Conservation (phyloP, 2,329 filamentous ascomycete species). For the Cladobotryum mycophilum region DNA sequence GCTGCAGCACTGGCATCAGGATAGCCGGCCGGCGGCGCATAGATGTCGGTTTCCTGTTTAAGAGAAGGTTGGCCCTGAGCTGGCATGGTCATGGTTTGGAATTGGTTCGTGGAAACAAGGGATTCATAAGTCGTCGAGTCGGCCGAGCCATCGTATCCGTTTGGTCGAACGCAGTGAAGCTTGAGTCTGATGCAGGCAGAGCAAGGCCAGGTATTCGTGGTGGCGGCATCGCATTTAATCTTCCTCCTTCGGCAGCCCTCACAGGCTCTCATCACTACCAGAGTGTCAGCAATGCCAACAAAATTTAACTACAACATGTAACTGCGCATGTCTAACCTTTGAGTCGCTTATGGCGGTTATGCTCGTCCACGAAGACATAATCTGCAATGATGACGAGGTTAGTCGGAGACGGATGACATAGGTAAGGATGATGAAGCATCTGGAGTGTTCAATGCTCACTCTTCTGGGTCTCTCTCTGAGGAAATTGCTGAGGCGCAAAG, state of each 20-base stretch:
- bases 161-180: slow-evolving; percentile 86
- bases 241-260: slow-evolving; percentile 92
- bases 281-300: neutral
- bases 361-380: slow-evolving; percentile 98
- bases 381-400: slow-evolving; percentile 45
- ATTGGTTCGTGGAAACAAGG: slow-evolving; percentile 27
- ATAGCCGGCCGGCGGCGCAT: slow-evolving; percentile 45
- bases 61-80: slow-evolving; percentile 30
- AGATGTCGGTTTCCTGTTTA: slow-evolving; percentile 40
- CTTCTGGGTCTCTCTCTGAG: slow-evolving; percentile 69
- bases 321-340: slow-evolving; percentile 59
- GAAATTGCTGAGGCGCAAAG: slow-evolving; percentile 58
- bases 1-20: slow-evolving; percentile 35
- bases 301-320: too few relatives aligned
- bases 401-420: slow-evolving; percentile 7
- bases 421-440: neutral
- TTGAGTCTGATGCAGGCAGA: slow-evolving; percentile 89
- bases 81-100: slow-evolving; percentile 47
- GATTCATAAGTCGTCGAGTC: slow-evolving; percentile 29
- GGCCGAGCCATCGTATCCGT: slow-evolving; percentile 55
- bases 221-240: slow-evolving; percentile 96
- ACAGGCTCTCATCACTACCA: slow-evolving; percentile 87
- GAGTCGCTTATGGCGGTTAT: slow-evolving; percentile 93
- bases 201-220: slow-evolving; percentile 96
- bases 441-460: slow-evolving; percentile 47